Evolutionary conservation across 495 filamentous ascomycete species (phyloP), one percentile per base, ranked within the genome.

Genomic region (Sporormia fimetaria): DNA sequence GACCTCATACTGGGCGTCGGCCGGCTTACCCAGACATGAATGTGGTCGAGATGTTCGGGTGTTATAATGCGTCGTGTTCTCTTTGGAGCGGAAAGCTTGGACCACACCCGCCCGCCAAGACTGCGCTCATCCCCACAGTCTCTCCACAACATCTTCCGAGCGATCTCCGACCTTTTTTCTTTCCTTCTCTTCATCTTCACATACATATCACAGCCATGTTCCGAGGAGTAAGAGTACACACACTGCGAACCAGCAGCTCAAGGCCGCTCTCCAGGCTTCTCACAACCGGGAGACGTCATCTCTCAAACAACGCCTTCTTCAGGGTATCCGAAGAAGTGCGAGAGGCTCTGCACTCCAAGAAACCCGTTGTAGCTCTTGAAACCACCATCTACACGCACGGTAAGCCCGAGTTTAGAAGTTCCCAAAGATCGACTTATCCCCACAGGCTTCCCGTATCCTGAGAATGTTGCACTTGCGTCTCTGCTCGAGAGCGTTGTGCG

Each of bases 311-410:
- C 23, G 41, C 47, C 33, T 74, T 83, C 52, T 68, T 94, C 40
- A 67, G 67, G 35, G 63, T 96, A 40, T 93, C 86, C 5, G 76
- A 83, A 45, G 87, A 96, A 57, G 78, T 98, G 10, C 68, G 66
- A 27, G 74, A 80, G 51, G 90, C 87, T 33, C 44, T 95, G 17
- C 63, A 72, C 12, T 67, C 72, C 14, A 74, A 76, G 32, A 73
- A 71, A 29, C 88, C 90, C 1, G 77, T 96, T 6, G 87, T 98
- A 9, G 87, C 90, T 22, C 69, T 98, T 7, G 90, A 98, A 60
- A 80, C 83, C 2, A 93, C 90, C 2, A 95, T 98, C 27, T 81
- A 83, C 47, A 84, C 80, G 11, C 80, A 84, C 60, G 78, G 78
- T 82, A 63, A 37, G n/a, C 8, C 37, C 29, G 34, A 10, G 12